These are phyloP conservation scores for Auricularia auricula-judae DNA, from an alignment of 768 basidiomycete genomes.

Conservation along the genomic window DNA sequence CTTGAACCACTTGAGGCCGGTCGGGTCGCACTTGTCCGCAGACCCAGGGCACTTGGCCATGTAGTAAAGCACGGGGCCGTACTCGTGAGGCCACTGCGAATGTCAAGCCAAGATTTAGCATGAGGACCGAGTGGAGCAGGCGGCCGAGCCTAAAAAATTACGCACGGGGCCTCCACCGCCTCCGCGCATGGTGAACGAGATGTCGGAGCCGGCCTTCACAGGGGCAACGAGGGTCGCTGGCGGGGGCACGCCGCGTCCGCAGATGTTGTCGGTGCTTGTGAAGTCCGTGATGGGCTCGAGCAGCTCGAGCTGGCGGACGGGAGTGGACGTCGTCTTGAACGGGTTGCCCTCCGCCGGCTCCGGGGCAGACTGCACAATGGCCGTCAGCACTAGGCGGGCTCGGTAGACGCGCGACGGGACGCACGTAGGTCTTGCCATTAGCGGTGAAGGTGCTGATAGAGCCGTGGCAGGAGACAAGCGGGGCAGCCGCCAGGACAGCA, in stretches of 20 bases:
- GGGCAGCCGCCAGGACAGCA: not conserved
- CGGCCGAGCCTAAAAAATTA: not conserved
- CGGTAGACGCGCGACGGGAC: not conserved
- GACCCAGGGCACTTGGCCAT: not conserved
- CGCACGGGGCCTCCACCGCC: not conserved
- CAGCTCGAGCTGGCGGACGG: not conserved
- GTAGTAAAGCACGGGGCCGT: not conserved
- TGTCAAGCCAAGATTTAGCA: not conserved
- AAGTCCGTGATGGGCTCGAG: not conserved
- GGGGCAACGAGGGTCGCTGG: not conserved
- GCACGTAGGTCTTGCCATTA: not conserved
- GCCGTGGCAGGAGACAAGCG: not conserved
- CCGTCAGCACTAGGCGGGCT: not conserved
- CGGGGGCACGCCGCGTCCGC: not conserved
- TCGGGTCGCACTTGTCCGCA: not conserved
- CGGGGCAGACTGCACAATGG: not conserved
- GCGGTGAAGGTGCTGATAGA: not conserved
- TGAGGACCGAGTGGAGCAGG: not conserved
- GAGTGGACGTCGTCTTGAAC: not conserved
- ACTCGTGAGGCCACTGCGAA: not conserved
- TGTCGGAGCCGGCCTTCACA: not conserved
- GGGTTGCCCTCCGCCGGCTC: not conserved
- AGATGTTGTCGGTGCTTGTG: not conserved
- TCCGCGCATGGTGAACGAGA: not conserved
- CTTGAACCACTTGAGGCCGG: not conserved